Base-by-base conservation (phyloP, 2,329 filamentous ascomycete genomes). In the Ophiobolus disseminans region DNA sequence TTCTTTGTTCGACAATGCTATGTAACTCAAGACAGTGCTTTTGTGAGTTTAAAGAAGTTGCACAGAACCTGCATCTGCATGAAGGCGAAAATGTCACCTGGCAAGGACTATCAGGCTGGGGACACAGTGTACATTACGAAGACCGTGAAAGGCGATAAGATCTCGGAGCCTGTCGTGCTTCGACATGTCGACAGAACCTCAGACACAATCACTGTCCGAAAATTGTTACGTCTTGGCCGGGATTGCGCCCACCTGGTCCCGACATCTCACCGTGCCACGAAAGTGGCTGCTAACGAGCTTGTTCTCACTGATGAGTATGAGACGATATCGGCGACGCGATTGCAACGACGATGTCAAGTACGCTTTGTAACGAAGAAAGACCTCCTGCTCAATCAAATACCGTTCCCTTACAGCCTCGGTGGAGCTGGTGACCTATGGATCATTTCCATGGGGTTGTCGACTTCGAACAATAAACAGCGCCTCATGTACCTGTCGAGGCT, bases 1-100 rank as follows among this genome's bases (percentile, higher is more conserved):
- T 83, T 86, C 36, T 89, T 93, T 51, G 80, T 92, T 2, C 81
- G 90, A 0, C 87, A 90, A 57, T 87, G 83, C 0, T 93, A 90
- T 57, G 64, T 84, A 1, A 78, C 80, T 1, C 73, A 78, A 1
- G 78, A 87, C 1, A 81, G 82, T 2, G 80, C 82, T 13, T 92
- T 89, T 76, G 73, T 84, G 0, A 83, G 82, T 0, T 69, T 91
- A 0, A 68, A 78, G 7, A 52, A 78, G 3, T 58, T 71, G 0
- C 84, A 92, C 57, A 76, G 86, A 23, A 56, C 36, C 3, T 90
- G 88, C 57, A 56, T 19, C 72, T 84, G 66, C 58, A 39, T 53
- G n/a, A 55, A 19, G 56, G 6, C 50, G 43, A 43, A 57, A 41
- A 3, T 26, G 46, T 3, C 48, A 57, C 40, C 55, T 13, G 20